Evolutionary conservation across 352 stramenopile species (phyloP).

Genomic region (Blastocystis sp.): DNA sequence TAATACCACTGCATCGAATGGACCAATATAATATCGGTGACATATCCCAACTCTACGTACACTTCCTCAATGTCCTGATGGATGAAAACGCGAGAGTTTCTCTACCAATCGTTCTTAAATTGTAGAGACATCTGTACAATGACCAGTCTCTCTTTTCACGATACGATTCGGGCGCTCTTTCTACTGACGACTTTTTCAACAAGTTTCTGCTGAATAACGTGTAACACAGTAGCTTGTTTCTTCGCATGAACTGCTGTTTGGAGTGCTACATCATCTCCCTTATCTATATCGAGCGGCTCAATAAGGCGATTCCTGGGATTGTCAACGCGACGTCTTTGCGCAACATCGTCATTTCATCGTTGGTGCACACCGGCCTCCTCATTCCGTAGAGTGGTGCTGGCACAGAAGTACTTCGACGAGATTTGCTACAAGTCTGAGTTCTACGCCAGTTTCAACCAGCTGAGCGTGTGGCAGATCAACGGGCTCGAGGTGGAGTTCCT

Average conservation of each 20-base stretch:
- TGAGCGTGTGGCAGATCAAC: conserved; percentile 26
- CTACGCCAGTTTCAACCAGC: conserved; percentile 35
- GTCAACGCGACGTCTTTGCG: conserved; percentile 1
- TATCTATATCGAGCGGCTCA: conserved; percentile 24
- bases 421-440: conserved; percentile 64
- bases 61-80: conserved; percentile 19
- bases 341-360: conserved; percentile 44
- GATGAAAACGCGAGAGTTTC: conserved; percentile 20
- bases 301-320: conserved; percentile 34
- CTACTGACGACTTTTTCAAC: conserved; percentile 24
- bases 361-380: too few species aligned
- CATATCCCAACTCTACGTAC: conserved; percentile 44
- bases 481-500: conserved; percentile 46
- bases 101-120: background rate
- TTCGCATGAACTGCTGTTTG: conserved; percentile 27
- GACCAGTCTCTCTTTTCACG: conserved; percentile 7
- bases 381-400: conserved; percentile 16
- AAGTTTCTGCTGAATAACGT: background rate
- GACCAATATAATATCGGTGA: conserved; percentile 48
- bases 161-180: conserved; percentile 2
- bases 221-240: conserved; percentile 18
- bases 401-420: conserved; percentile 63
- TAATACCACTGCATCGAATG: background rate
- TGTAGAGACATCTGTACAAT: conserved; percentile 23
- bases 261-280: conserved; percentile 58